Evolutionary conservation across 2,329 filamentous ascomycete genomes (phyloP).

Genomic region (Torrubiella hemipterigena): DNA sequence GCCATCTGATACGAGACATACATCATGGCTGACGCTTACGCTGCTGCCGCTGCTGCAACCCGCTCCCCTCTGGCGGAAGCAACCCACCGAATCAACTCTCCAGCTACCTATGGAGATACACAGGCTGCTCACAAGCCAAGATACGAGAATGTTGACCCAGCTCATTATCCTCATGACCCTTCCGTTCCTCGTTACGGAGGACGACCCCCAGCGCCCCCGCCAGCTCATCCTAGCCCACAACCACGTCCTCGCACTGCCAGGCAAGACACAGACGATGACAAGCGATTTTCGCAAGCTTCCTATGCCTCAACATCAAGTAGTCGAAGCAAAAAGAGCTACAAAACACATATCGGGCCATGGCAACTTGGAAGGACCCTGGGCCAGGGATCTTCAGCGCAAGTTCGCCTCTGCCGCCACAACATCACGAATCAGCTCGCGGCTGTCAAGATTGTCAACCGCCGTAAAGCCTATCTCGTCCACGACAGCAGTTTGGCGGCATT

Average conservation of each 20-base stretch:
- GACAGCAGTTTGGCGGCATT: constrained; percentile 78
- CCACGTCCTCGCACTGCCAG: constrained; percentile 14
- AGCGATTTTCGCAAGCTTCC: constrained; percentile 27
- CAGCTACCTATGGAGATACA: constrained; percentile 15
- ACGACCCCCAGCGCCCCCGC: constrained; percentile 4
- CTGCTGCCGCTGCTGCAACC: constrained; percentile 15
- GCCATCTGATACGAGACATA: constrained; percentile 9
- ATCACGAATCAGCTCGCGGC: constrained; percentile 72
- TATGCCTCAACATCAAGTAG: constrained; percentile 27
- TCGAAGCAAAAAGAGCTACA: constrained; percentile 31
- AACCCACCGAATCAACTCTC: constrained; percentile 32
- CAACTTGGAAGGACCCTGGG: constrained; percentile 81
- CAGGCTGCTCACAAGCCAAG: constrained; percentile 17
- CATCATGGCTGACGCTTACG: constrained; percentile 20
- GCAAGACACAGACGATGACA: constrained; percentile 19
- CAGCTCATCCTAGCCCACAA: constrained; percentile 9
- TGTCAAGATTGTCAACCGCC: constrained; percentile 90
- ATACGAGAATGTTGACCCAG: constrained; percentile 7
- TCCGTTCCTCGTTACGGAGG: constrained; percentile 7
- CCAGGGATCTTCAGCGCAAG: constrained; percentile 78
- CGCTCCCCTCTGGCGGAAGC: constrained; percentile 35
- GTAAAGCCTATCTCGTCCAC: constrained; percentile 65
- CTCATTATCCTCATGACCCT: constrained; percentile 8
- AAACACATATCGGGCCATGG: constrained; percentile 87
- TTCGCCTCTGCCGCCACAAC: constrained; percentile 72